Conservation (phyloP, 345 rosid genomes). For the thale cress (Arabidopsis thaliana) region TAIR10.1 NC_003071.7:16273501-16274000, state of each 20-base stretch:
- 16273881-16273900: conserved; percentile 49
- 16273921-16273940: conserved; percentile 35
- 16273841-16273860: conserved; percentile 22
- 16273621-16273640: no score
- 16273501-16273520: conserved; percentile 32
- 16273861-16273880: conserved; percentile 29
- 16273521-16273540: conserved; percentile 38
- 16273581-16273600: neutral
- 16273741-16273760: neutral
- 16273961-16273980: conserved; percentile 34
- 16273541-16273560: conserved; percentile 29
- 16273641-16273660: no score
- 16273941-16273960: conserved; percentile 15
- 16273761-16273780: neutral
- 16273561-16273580: conserved; percentile 9
- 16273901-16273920: conserved; percentile 45
- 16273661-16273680: no score
- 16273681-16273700: neutral
- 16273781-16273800: conserved; percentile 11
- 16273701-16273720: no score
- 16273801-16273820: conserved; percentile 34
- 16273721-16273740: neutral
- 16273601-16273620: no score
- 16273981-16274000: conserved; percentile 32
- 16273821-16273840: conserved; percentile 42